Evolutionary conservation across 768 basidiomycete species (phyloP).

Genomic region (Hypholoma fasciculare): DNA sequence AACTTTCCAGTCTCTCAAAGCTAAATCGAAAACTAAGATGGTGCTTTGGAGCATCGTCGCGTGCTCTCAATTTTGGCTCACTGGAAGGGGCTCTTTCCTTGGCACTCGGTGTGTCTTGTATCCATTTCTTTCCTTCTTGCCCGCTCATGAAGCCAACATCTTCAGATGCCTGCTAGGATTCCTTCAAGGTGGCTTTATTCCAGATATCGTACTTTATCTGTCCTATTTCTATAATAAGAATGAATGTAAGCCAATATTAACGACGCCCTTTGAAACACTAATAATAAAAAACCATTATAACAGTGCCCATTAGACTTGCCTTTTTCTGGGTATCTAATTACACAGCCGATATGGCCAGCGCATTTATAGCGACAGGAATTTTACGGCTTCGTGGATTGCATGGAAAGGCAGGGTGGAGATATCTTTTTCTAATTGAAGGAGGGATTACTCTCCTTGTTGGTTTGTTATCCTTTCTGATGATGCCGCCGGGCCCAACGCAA

Average conservation of each 20-base stretch:
- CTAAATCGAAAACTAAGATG: constrained; percentile 33
- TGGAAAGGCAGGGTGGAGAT: constrained; percentile 59
- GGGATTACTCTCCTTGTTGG: constrained; percentile 51
- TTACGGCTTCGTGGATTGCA: constrained; percentile 50
- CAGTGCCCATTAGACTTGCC: constrained; percentile 66
- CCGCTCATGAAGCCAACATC: not conserved
- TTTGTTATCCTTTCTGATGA: constrained; percentile 50
- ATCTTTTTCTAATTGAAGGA: constrained; percentile 59
- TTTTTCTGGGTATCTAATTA: constrained; percentile 71
- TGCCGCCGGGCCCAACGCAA: constrained; percentile 66
- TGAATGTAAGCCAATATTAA: constrained; percentile 40
- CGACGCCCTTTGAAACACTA: not conserved
- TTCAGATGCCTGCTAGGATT: constrained; percentile 55
- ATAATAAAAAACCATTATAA: not conserved
- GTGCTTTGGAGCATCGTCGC: constrained; percentile 57
- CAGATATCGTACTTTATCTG: constrained; percentile 64
- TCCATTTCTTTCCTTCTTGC: not conserved
- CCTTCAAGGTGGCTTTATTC: constrained; percentile 65
- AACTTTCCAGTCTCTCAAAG: too few relatives aligned
- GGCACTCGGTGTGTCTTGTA: constrained; percentile 40
- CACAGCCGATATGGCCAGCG: constrained; percentile 50
- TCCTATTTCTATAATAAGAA: constrained; percentile 64
- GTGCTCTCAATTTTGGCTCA: constrained; percentile 59
- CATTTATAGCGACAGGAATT: constrained; percentile 68
- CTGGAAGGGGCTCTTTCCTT: constrained; percentile 52